These are phyloP conservation scores for Pichia inconspicua DNA, from an alignment of 1,139 yeast genomes.

Conservation along the genomic window DNA sequence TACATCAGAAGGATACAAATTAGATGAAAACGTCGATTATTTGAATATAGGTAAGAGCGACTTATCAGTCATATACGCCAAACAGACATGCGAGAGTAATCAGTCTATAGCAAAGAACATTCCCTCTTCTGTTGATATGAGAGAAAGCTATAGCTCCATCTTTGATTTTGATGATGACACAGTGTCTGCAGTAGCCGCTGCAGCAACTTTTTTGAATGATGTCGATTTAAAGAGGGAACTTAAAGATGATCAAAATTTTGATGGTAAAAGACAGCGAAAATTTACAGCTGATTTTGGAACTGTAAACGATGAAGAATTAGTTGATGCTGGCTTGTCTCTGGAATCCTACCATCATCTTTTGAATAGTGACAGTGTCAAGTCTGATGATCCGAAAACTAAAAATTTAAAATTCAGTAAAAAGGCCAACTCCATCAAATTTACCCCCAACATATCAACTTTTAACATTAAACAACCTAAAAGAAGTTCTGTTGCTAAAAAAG, in stretches of 20 bases:
- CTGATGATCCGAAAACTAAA: background rate
- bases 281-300: too few relatives aligned
- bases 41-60: too few relatives aligned
- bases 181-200: constrained; percentile 1
- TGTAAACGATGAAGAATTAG: too few relatives aligned
- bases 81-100: too few relatives aligned
- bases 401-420: background rate
- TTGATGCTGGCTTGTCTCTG: background rate
- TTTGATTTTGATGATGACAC: background rate
- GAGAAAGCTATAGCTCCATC: too few relatives aligned
- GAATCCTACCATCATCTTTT: background rate
- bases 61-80: too few relatives aligned
- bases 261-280: background rate
- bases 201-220: background rate
- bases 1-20: too few relatives aligned
- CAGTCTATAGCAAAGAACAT: too few relatives aligned
- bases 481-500: background rate
- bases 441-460: constrained; percentile 10
- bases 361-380: background rate
- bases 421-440: constrained; percentile 9
- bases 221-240: background rate
- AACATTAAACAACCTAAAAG: constrained; percentile 4
- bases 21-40: too few relatives aligned
- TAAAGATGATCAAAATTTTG: background rate
- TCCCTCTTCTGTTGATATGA: too few relatives aligned